A percentile compares a stretch with the other conserved stretches of the same genome.
Evolutionary conservation across 1,139 yeast species (phyloP).

Genomic region (Debaryomycetaceae sp.): DNA sequence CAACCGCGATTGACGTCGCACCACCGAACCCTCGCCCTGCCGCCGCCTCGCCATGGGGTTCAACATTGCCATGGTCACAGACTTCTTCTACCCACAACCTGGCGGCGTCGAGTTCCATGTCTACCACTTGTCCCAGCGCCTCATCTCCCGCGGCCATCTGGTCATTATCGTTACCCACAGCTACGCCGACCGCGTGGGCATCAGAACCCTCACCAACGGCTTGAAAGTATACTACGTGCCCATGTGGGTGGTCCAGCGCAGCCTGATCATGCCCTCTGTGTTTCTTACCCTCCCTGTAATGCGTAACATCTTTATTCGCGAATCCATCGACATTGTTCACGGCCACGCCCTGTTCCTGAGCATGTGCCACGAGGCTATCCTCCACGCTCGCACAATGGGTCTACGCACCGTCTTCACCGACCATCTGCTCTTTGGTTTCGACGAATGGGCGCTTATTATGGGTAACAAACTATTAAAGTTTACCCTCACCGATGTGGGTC

Average conservation of each 20-base stretch:
- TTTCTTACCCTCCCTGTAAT: conserved; percentile 80
- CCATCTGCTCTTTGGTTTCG: conserved; percentile 91
- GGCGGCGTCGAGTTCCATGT: conserved; percentile 98
- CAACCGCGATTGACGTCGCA: no score
- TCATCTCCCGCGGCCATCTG: conserved; percentile 78
- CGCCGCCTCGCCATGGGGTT: conserved; percentile 10
- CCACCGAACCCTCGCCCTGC: no score
- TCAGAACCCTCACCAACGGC: conserved; percentile 78
- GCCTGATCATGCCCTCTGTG: conserved; percentile 80
- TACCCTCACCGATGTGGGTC: conserved; percentile 78
- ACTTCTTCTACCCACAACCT: conserved; percentile 95
- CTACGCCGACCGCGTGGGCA: conserved; percentile 72
- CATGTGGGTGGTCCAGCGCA: conserved; percentile 64
- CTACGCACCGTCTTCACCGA: conserved; percentile 86
- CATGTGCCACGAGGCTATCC: conserved; percentile 78
- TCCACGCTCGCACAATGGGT: conserved; percentile 93
- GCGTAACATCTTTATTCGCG: conserved; percentile 77
- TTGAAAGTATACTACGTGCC: conserved; percentile 90
- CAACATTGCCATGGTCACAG: conserved; percentile 76
- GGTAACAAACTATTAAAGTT: conserved; percentile 83
- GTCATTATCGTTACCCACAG: conserved; percentile 89
- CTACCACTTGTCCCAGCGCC: conserved; percentile 67
- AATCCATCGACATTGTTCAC: conserved; percentile 78
- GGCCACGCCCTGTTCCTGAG: conserved; percentile 90
- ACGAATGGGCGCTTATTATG: conserved; percentile 70